Conservation (phyloP, 331 rosid genomes). For the Rosa hybrid region DNA sequence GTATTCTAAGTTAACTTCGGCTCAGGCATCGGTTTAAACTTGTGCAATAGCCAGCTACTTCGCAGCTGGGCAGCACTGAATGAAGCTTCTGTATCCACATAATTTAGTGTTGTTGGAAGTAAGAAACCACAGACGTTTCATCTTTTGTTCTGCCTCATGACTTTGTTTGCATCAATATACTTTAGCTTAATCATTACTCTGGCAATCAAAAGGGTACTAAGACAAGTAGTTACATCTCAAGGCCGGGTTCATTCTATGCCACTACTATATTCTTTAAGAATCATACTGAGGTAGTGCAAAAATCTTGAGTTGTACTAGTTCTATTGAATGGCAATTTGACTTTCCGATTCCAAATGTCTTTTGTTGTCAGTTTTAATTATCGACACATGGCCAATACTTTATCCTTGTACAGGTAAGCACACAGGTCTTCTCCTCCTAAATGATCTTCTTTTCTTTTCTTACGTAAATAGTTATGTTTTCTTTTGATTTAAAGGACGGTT, state of each 20-base stretch:
- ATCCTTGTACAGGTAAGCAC: constrained; percentile 24
- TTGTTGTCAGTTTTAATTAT: constrained; percentile 67
- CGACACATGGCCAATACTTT: constrained; percentile 69
- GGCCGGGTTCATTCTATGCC: not conserved
- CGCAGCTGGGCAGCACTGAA: too few relatives aligned
- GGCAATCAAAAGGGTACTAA: not conserved
- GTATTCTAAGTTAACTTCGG: not conserved
- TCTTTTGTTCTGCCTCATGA: too few relatives aligned
- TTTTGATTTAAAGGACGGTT: constrained; percentile 68
- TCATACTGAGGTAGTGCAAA: not conserved
- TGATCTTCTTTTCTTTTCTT: not conserved
- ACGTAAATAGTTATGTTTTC: constrained; percentile 23
- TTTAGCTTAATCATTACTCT: not conserved
- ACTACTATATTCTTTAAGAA: not conserved
- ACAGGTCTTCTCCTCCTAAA: not conserved
- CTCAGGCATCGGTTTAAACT: too few relatives aligned
- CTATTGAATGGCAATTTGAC: not conserved
- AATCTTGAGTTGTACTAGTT: constrained; percentile 4
- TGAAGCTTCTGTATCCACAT: too few relatives aligned
- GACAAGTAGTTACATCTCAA: not conserved
- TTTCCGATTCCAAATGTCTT: constrained; percentile 4
- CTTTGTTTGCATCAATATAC: too few relatives aligned
- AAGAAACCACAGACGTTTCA: too few relatives aligned
- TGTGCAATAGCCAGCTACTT: too few relatives aligned
- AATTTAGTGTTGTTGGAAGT: too few relatives aligned